Evolutionary conservation across 176 grass and related monocot species (phyloP), one percentile per base, ranked within the genome.

Genomic region (Musa beccarii): DNA sequence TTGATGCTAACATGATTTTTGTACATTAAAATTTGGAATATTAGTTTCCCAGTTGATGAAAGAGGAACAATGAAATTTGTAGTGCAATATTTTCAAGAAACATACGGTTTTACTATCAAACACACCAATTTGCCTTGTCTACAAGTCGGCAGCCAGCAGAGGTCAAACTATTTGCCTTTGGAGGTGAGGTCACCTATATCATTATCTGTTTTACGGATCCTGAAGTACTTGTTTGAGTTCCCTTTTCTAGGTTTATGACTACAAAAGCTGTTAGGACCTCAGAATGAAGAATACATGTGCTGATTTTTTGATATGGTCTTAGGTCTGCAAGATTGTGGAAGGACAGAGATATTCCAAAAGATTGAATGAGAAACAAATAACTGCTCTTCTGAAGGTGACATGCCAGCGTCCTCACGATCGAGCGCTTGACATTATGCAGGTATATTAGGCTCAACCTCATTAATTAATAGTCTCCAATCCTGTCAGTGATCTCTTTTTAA

Each of bases 281-380:
- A 11, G 14, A 9, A 26, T 28, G 24, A 28, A 66, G 19, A 2
- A 66, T 66, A 51, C 50, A 3, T 71, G 49, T 49, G 15, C 1
- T 21, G 20, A 57, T n/a, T 52, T 16, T 20, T 71, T 3, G 16
- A 21, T 71, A 11, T n/a, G 8, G 0, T 71, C 22, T 66, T 76
- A 97, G 94, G 94, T 93, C 9, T 97, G 94, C 59, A 97, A 93
- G 80, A 97, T 97, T 78, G 94, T 97, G 55, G 94, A 93, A 69
- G 90, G 94, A 43, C 94, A 97, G 78, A 86, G 94, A 24, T 97
- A 91, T 80, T 92, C 94, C 15, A 97, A 89, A 78, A 89, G 87
- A 79, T 67, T 97, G 52, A 97, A 93, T 85, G 85, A 97, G 77
- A 81, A 69, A 24, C 94, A 97, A 81, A 97, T 97, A 75, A 97